Evolutionary conservation across 345 rosid genomes (phyloP), one percentile per base, ranked within the genome.

Genomic region (Acer campestre): DNA sequence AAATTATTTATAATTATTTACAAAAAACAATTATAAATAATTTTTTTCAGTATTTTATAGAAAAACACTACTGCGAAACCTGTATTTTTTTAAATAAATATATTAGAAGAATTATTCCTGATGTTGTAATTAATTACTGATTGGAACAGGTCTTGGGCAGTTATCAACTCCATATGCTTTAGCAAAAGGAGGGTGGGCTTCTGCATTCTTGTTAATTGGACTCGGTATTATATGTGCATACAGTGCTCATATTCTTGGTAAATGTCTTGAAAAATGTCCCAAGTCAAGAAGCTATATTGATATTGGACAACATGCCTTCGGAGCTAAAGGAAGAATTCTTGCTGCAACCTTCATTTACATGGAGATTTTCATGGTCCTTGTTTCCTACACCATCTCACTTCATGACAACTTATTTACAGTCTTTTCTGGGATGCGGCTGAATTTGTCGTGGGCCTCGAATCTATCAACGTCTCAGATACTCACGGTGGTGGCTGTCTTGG

Each of bases 371-470:
- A 89, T 93, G 98, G 86, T 90, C 61, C 90, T 91, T 35, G 91
- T 91, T 12, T 90, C 94, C 51, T 93, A 90, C 86, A 93, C 98
- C 49, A 93, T 93, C 77, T 87, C 93, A 5, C 96, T 93, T 53
- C 96, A 93, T 75, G 98, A 93, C 83, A 93, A 93, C 83, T 71
- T 93, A 16, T 18, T 14, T 14, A 84, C 82, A 16, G 90, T 87
- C 44, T 90, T 90, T 75, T 51, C 84, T 4, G 88, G 90, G 64
- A 78, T 79, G 1, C 40, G 17, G 22, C 10, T 83, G 1, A 12
- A 79, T 20, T 14, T 81, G 53, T 77, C 77, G 16, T 80, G 75
- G 84, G 48, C 75, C 8, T 35, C 76, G 8, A 71, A 73, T 3
- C 72, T 90, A 35, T 85, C 90, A 1, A 71, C 89, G 25, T 79